Conservation (phyloP, 1,284 basidiomycete species). For the Fomitopsis pinicola region DNA sequence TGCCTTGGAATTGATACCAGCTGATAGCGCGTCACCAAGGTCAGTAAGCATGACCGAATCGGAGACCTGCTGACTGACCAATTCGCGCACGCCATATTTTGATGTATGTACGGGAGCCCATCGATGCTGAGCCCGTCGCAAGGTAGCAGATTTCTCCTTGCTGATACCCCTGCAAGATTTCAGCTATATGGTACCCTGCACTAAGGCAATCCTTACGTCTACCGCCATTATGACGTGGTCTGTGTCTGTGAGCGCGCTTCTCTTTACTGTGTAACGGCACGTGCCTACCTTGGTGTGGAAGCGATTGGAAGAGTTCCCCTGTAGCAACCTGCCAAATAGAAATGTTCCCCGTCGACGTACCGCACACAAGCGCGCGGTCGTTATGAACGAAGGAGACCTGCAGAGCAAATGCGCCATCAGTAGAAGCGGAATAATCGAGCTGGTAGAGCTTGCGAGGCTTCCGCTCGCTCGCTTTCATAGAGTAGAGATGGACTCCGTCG, state of each 20-base stretch:
- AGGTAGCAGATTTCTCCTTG: background rate
- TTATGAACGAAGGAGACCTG: background rate
- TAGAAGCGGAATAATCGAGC: background rate
- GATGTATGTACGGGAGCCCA: background rate
- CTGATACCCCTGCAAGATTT: background rate
- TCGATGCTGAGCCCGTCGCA: background rate
- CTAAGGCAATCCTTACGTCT: background rate
- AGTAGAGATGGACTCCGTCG: background rate
- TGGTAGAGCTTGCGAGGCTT: background rate
- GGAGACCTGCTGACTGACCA: background rate
- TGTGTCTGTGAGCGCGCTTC: background rate
- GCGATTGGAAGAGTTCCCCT: background rate
- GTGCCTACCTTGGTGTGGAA: background rate
- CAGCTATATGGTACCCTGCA: background rate
- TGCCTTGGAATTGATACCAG: background rate
- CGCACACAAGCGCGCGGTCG: background rate
- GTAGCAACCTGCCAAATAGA: background rate
- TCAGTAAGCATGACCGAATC: background rate
- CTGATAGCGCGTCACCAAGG: background rate
- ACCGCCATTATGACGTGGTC: background rate
- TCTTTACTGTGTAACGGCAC: too few species aligned
- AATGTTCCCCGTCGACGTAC: background rate
- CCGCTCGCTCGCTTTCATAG: background rate
- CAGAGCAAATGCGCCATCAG: background rate
- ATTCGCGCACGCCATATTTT: constrained; percentile 1